phyloP scores from a whole-genome alignment of 129 eudicot genomes.

The Saussurea involucrata region DNA sequence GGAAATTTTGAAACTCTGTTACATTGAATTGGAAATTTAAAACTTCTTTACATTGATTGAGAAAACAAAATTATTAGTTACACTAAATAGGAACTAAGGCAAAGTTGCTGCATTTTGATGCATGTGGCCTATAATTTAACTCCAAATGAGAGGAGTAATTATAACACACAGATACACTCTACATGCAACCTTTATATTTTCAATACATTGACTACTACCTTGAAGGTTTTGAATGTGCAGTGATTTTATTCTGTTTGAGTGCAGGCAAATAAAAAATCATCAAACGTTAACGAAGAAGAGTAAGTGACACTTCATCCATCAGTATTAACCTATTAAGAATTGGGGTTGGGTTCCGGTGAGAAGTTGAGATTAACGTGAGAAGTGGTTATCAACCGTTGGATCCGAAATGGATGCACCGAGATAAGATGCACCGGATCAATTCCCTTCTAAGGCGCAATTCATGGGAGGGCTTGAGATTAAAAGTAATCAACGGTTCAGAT shows the following conservation, averaged over 20 bases:
- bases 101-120: background rate
- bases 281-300: conserved; percentile 57
- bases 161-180: background rate
- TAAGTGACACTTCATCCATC: conserved; percentile 43
- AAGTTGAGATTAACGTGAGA: no score
- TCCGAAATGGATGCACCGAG: no score
- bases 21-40: background rate
- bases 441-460: no score
- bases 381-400: no score
- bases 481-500: no score
- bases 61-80: background rate
- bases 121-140: background rate
- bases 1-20: background rate
- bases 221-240: background rate
- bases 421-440: no score
- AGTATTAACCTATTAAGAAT: background rate
- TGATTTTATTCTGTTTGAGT: conserved; percentile 22
- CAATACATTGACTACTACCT: background rate
- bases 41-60: background rate
- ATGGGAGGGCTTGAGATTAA: no score
- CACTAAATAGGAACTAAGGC: background rate
- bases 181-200: background rate
- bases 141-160: conserved; percentile 10
- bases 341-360: no score
- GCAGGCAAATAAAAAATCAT: conserved; percentile 63